Base-by-base conservation (phyloP, 768 basidiomycete species). In the Lanmaoa pseudosensibilis region DNA sequence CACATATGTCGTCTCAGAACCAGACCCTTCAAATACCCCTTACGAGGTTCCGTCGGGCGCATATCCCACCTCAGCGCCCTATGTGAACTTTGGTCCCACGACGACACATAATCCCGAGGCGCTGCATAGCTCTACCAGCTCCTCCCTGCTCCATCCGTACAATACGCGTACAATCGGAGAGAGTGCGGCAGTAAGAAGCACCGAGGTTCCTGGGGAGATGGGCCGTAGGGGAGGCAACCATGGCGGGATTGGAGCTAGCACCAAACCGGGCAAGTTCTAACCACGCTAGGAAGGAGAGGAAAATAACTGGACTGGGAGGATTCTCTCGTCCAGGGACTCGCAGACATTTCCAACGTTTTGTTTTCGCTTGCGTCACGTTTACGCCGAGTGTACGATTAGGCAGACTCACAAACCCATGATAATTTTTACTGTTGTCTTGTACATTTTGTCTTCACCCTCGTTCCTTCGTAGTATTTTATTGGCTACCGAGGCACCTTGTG, bases 21-120 rank as follows among this genome's bases (percentile, higher is more conserved):
- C 88, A 38, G 86, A 89, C 71, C 78, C 81, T 34, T 74, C 82
- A 54, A 68, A 83, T 53, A 80, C 77, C 41, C 81, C 82, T 33
- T 88, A 88, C 62, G 75, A 80, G 61, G 86, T 90, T n/a, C 88
- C 88, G 2, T 81, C 83, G 12, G 88, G 88, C 61, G 88, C 87
- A 6, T 85, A 84, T 68, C 78, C 81, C 40, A 75, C 77, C 32
- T 78, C 80, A 21, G 69, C 76, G 2, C 75, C 83, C 18, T 80
- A 79, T 65, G 70, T 75, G 53, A 75, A 74, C 65, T 77, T 72
- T 69, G 54, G 70, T 13, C 50, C 79, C 36, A 73, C 81, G 6
- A 75, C 74, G 46, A 67, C 77, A 18, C 75, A 79, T 36, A 69
- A 73, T 32, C 61, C 69, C 3, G 64, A 70, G 45, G 74, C 67